phyloP scores from a whole-genome alignment of 257 asterid species.

The Plectranthus barbatus region DNA sequence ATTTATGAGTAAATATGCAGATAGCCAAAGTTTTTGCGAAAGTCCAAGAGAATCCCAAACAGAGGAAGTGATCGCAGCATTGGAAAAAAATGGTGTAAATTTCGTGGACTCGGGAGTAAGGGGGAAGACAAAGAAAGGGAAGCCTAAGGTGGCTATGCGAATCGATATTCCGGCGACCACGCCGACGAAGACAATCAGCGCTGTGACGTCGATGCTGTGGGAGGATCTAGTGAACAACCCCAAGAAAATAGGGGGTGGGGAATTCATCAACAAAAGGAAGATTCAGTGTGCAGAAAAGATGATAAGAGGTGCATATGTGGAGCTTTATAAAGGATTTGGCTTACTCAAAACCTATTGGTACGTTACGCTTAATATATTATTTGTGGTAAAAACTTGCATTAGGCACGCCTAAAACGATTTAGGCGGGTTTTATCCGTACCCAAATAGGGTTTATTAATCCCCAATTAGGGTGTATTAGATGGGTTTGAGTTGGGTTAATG shows the following conservation, averaged over 20 bases:
- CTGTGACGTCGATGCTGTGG: slow-evolving; percentile 76
- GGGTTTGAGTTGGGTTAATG: no score
- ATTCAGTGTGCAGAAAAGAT: slow-evolving; percentile 80
- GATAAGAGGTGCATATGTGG: slow-evolving; percentile 88
- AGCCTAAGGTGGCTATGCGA: slow-evolving; percentile 55
- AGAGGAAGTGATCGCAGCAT: slow-evolving; percentile 54
- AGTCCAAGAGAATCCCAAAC: slow-evolving; percentile 34
- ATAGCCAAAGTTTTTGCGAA: slow-evolving; percentile 33
- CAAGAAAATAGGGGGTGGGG: slow-evolving; percentile 55
- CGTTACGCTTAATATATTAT: no score
- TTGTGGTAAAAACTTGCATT: no score
- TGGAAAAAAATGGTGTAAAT: slow-evolving; percentile 58
- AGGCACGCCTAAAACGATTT: no score
- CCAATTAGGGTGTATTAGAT: no score
- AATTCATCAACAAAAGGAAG: slow-evolving; percentile 50
- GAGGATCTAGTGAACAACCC: slow-evolving; percentile 77
- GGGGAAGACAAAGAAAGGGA: slow-evolving; percentile 42
- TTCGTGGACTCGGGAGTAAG: slow-evolving; percentile 45
- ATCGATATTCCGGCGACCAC: slow-evolving; percentile 82
- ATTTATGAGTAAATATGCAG: slow-evolving; percentile 20
- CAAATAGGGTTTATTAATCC: no score
- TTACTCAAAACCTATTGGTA: slow-evolving; percentile 79
- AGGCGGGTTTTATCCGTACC: no score
- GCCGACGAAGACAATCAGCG: slow-evolving; percentile 64
- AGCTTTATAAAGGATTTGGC: slow-evolving; percentile 79